phyloP scores from a whole-genome alignment of 306 rosid genomes.

The Cucurbita argyrosperma region DNA sequence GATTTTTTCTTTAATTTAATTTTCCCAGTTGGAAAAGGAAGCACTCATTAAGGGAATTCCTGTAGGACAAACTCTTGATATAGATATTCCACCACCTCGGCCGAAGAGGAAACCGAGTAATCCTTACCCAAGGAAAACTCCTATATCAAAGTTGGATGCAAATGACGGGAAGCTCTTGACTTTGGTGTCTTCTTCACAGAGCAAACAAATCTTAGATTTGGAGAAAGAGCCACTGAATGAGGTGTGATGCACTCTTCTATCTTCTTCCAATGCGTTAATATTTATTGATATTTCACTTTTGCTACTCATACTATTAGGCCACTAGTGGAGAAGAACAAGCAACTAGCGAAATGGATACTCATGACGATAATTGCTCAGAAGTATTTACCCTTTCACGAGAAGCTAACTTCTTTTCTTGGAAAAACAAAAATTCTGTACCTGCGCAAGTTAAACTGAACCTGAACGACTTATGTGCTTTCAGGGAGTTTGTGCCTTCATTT shows the following conservation, averaged over 20 bases:
- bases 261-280: neutral
- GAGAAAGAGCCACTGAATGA: constrained; percentile 54
- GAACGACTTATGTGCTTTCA: constrained; percentile 25
- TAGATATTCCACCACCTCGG: constrained; percentile 95
- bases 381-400: constrained; percentile 38
- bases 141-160: constrained; percentile 34
- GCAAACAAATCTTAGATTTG: constrained; percentile 45
- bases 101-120: constrained; percentile 85
- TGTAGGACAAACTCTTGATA: constrained; percentile 54
- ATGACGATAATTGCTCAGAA: constrained; percentile 36
- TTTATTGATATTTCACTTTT: constrained; percentile 5
- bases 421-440: constrained; percentile 29
- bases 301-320: constrained; percentile 23
- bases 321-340: constrained; percentile 35
- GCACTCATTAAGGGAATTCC: constrained; percentile 68
- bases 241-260: constrained; percentile 30
- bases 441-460: constrained; percentile 20
- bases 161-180: constrained; percentile 50
- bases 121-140: constrained; percentile 89
- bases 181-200: constrained; percentile 34
- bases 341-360: constrained; percentile 30
- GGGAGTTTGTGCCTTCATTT: constrained; percentile 50
- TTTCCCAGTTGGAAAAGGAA: constrained; percentile 81
- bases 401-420: constrained; percentile 46
- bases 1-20: constrained; percentile 7